These are phyloP conservation scores for Diaporthe humulicola DNA, from an alignment of 2,329 filamentous ascomycete genomes.

Conservation along the genomic window DNA sequence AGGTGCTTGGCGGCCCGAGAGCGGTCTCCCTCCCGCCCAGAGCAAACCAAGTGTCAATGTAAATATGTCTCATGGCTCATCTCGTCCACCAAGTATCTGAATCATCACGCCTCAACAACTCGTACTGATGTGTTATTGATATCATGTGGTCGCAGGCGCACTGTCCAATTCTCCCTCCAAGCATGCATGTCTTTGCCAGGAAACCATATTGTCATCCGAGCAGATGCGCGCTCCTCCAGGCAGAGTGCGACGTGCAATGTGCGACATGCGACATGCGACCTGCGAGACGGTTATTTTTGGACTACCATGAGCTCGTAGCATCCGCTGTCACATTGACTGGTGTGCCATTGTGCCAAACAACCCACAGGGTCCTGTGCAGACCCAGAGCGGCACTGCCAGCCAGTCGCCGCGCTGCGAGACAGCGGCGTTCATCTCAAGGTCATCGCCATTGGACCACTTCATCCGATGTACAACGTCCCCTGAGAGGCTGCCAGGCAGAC, in stretches of 20 bases:
- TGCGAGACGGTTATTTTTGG: background rate
- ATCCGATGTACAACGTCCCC: slow-evolving; percentile 11
- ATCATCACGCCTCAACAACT: background rate
- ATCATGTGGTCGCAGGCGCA: background rate
- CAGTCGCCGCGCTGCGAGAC: slow-evolving; percentile 1
- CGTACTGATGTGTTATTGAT: too few species aligned
- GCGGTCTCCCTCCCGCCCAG: background rate
- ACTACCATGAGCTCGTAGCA: background rate
- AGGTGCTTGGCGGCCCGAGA: background rate
- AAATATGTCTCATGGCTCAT: background rate
- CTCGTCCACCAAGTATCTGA: background rate
- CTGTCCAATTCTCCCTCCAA: background rate
- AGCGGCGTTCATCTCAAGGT: background rate
- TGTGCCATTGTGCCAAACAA: slow-evolving; percentile 15
- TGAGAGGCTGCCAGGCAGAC: slow-evolving; percentile 15
- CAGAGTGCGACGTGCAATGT: background rate
- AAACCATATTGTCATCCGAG: background rate
- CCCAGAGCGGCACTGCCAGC: background rate
- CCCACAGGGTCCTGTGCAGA: background rate
- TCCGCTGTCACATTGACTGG: slow-evolving; percentile 1
- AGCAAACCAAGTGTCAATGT: background rate
- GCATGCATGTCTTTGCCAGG: background rate
- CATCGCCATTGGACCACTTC: slow-evolving; percentile 4
- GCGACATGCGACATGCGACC: background rate
- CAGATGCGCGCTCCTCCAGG: background rate